A percentile compares a stretch with the other conserved stretches of the same genome.
Evolutionary conservation across 768 basidiomycete genomes (phyloP).

Genomic region (Boletus vinaceobasis): DNA sequence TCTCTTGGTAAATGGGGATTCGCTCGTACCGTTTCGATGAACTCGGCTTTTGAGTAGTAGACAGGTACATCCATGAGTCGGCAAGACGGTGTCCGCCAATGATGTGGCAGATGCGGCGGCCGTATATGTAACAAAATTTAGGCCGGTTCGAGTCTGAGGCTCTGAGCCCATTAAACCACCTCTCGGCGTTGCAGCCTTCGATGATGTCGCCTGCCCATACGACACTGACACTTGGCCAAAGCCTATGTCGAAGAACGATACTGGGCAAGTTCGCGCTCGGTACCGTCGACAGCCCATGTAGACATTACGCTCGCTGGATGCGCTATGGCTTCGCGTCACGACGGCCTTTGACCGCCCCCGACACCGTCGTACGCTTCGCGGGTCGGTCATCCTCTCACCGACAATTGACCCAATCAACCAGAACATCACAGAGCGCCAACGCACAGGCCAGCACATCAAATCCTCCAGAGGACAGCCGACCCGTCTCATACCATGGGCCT

Average conservation of each 20-base stretch:
- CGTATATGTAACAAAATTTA: not conserved
- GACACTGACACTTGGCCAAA: conserved; percentile 8
- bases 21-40: conserved; percentile 78
- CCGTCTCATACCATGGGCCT: conserved; percentile 62
- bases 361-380: not conserved
- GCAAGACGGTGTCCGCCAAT: conserved; percentile 12
- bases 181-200: not conserved
- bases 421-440: not conserved
- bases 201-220: conserved; percentile 12
- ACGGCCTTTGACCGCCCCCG: not conserved
- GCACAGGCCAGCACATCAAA: conserved; percentile 2
- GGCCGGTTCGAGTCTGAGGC: not conserved
- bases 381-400: not conserved
- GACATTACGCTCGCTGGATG: conserved; percentile 5
- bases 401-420: conserved; percentile 13
- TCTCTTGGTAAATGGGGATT: not conserved
- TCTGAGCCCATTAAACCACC: no score
- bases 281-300: not conserved
- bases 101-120: not conserved
- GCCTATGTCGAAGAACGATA: conserved; percentile 13
- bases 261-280: conserved; percentile 5
- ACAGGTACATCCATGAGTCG: conserved; percentile 64
- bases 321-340: not conserved
- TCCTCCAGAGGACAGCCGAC: conserved; percentile 3
- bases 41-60: conserved; percentile 78